Base-by-base conservation (phyloP, 177 flowering plant genomes). In the Vitis hybrid region DNA sequence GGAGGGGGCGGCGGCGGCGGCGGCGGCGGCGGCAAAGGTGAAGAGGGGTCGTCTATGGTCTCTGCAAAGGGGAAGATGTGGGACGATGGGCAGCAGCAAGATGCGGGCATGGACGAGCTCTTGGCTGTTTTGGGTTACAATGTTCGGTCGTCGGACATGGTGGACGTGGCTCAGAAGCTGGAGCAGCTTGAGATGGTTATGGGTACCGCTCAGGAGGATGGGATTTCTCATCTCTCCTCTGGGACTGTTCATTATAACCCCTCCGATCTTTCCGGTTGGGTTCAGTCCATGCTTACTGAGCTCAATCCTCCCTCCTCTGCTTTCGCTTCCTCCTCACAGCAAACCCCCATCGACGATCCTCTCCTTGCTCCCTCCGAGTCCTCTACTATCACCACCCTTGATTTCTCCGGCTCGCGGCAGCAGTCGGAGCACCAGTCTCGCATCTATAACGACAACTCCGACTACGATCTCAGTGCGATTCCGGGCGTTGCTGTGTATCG, bases 181-280 rank as follows among this genome's bases (percentile, higher is more conserved):
- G 86, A 83, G 70, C 83, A 78, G 77, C 73, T 85, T 3, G 88
- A 83, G 67, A 77, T 77, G 84, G 82, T 76, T 2, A 76, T 84
- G 79, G 82, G 79, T 13, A n/a, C 68, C 2, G 74, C 80, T 56
- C 75, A 68, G 1, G 74, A 70, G 24, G 80, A 82, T 11, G 86
- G 78, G 41, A 55, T 82, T 14, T 78, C 85, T 1, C 78, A 84
- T 3, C 72, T 84, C 2, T 66, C 74, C 9, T 71, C 79, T 17
- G 90, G 84, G 4, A 73, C 86, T 3, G 76, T 83, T 20, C 85
- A 83, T 55, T 81, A 81, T 67, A 83, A 85, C 56, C 88, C 88
- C 2, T 72, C 84, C 12, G 86, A 85, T 69, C 78, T 85, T 12
- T 81, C 81, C 21, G 65, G 71, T 5, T 85, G 88, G 88, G 77